Percentiles rank a stretch among this genome's conserved stretches.
phyloP scores from a whole-genome alignment of 1,139 yeast species.

The Debaryomyces singareniensis region DNA sequence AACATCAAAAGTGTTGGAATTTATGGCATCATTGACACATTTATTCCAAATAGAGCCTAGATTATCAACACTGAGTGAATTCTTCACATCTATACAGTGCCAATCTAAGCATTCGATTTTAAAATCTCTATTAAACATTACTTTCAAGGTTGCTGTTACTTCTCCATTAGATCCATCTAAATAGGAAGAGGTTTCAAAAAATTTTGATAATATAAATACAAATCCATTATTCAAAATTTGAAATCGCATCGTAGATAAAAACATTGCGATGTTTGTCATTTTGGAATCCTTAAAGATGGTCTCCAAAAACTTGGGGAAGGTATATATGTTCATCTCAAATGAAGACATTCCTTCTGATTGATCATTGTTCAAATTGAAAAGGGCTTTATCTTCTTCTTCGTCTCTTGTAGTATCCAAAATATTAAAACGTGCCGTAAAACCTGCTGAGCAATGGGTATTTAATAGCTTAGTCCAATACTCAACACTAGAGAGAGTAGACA shows the following conservation, averaged over 20 bases:
- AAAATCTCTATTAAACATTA: conserved; percentile 55
- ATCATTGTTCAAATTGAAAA: conserved; percentile 1
- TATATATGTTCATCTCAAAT: conserved; percentile 57
- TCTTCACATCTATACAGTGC: conserved; percentile 30
- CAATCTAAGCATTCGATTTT: conserved; percentile 70
- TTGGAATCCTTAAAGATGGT: conserved; percentile 47
- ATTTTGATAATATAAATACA: conserved; percentile 54
- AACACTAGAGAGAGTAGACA: conserved; percentile 20
- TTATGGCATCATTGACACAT: conserved; percentile 2
- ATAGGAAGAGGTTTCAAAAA: conserved; percentile 50
- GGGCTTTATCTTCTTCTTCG: not conserved
- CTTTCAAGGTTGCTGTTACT: conserved; percentile 52
- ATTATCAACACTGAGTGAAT: conserved; percentile 18
- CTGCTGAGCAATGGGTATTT: conserved; percentile 28
- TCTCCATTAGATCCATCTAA: conserved; percentile 67
- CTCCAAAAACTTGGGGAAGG: conserved; percentile 62
- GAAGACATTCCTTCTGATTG: conserved; percentile 25
- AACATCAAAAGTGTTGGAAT: not conserved
- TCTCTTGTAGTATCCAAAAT: conserved; percentile 12
- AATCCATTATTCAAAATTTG: conserved; percentile 64
- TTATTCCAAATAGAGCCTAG: conserved; percentile 21
- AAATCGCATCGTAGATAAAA: conserved; percentile 59
- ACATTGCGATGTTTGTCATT: conserved; percentile 48
- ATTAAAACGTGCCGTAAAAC: conserved; percentile 23
- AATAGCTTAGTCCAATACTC: conserved; percentile 37